Conservation (phyloP, 2,329 filamentous ascomycete genomes). For the Sphaerulina populicola region DNA sequence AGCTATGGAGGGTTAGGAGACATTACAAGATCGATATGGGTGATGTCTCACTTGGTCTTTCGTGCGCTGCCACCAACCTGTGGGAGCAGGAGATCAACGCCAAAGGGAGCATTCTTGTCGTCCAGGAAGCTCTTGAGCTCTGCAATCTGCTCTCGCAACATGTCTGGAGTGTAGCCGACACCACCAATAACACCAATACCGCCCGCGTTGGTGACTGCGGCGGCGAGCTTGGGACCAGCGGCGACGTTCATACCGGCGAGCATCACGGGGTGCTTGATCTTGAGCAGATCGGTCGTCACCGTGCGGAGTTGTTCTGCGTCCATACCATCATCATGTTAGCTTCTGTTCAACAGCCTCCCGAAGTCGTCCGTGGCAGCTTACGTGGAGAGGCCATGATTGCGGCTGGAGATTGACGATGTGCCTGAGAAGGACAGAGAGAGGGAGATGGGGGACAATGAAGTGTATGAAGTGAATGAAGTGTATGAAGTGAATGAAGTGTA, state of each 20-base stretch:
- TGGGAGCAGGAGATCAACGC: slow-evolving; percentile 84
- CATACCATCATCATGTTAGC: slow-evolving; percentile 14
- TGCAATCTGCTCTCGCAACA: slow-evolving; percentile 88
- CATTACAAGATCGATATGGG: slow-evolving; percentile 8
- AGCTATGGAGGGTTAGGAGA: slow-evolving; percentile 48
- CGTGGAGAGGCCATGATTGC: slow-evolving; percentile 64
- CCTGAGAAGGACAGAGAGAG: too few species aligned
- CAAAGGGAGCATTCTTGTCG: slow-evolving; percentile 92
- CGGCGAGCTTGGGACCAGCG: slow-evolving; percentile 89
- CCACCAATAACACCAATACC: slow-evolving; percentile 95
- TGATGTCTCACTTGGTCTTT: slow-evolving; percentile 68
- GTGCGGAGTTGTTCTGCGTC: slow-evolving; percentile 85
- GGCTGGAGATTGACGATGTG: slow-evolving; percentile 1
- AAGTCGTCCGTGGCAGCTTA: slow-evolving; percentile 42
- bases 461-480: too few species aligned
- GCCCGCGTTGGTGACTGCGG: slow-evolving; percentile 92
- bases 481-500: too few species aligned
- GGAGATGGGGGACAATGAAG: too few species aligned
- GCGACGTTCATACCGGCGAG: slow-evolving; percentile 99
- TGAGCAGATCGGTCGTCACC: slow-evolving; percentile 86
- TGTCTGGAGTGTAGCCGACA: slow-evolving; percentile 91
- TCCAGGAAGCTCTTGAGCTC: slow-evolving; percentile 82
- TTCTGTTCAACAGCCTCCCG: slow-evolving; percentile 7
- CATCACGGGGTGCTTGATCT: slow-evolving; percentile 93
- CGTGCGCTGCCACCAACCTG: slow-evolving; percentile 90